These are phyloP conservation scores for Lecanicillium sp. DNA, from an alignment of 2,329 filamentous ascomycete species.

Conservation along the genomic window DNA sequence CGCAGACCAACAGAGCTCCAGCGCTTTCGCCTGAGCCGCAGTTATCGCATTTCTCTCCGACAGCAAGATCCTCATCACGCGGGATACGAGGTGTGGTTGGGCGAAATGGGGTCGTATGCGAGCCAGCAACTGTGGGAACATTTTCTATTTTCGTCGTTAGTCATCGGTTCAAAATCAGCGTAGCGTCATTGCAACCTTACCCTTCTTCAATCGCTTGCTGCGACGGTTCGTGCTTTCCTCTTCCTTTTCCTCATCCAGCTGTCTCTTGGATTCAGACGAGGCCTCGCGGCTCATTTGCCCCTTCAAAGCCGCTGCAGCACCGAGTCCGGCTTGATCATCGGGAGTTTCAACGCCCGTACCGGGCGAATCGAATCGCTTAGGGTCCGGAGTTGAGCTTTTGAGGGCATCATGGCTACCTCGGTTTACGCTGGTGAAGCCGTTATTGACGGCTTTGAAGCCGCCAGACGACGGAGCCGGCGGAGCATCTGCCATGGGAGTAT, in stretches of 20 bases:
- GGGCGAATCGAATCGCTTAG: constrained; percentile 54
- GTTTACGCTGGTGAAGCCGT: constrained; percentile 63
- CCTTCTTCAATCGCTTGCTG: constrained; percentile 85
- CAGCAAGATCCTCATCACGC: constrained; percentile 39
- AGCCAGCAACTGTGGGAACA: constrained; percentile 83
- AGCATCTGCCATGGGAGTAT: constrained; percentile 39
- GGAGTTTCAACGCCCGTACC: constrained; percentile 51
- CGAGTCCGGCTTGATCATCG: constrained; percentile 41
- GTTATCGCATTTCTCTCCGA: constrained; percentile 67
- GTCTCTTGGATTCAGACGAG: constrained; percentile 34
- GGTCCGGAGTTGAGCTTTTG: constrained; percentile 54
- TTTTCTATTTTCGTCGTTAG: constrained; percentile 28
- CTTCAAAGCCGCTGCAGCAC: constrained; percentile 59
- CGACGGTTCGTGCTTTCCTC: constrained; percentile 63
- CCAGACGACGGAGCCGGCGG: constrained; percentile 24
- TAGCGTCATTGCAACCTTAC: constrained; percentile 5
- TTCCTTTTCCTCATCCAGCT: constrained; percentile 45
- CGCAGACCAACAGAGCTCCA: constrained; percentile 68
- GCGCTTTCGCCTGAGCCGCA: constrained; percentile 74
- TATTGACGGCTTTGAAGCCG: constrained; percentile 53
- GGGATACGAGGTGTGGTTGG: constrained; percentile 64
- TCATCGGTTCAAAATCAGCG: too few relatives aligned
- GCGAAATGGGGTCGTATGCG: constrained; percentile 91
- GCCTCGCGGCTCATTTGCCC: constrained; percentile 61
- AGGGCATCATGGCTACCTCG: constrained; percentile 25